Percentiles rank a stretch among this genome's conserved stretches.
Conservation (phyloP, 139 green algal species). For the Chlamydomonas urium region DNA sequence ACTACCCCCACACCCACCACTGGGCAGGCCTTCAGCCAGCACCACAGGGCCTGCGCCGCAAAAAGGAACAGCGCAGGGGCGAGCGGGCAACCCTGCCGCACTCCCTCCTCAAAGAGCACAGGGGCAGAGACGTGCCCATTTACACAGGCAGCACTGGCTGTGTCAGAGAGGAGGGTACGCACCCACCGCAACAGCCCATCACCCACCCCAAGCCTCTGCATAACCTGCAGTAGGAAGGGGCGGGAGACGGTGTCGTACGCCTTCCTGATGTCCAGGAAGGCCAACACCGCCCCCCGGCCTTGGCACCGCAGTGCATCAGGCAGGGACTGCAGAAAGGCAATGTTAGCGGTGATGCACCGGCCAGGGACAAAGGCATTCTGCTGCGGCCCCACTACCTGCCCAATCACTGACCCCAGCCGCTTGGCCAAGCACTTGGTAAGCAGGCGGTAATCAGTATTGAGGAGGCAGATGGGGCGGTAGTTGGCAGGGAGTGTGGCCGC, state of each 20-base stretch:
- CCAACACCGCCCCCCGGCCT: neutral
- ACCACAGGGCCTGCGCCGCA: constrained; percentile 15
- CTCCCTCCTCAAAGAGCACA: no score
- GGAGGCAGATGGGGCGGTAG: constrained; percentile 36
- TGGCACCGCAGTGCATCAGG: constrained; percentile 2
- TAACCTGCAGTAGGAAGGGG: constrained; percentile 10
- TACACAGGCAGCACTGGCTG: neutral
- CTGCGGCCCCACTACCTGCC: constrained; percentile 6
- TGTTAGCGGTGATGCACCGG: constrained; percentile 27
- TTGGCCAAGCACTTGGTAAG: constrained; percentile 22
- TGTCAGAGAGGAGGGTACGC: constrained; percentile 7
- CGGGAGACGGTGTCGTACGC: constrained; percentile 31
- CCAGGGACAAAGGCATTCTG: constrained; percentile 34
- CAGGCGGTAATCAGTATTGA: constrained; percentile 31
- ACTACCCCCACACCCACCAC: neutral
- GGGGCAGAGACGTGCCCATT: constrained; percentile 9
- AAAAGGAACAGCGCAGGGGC: constrained; percentile 27
- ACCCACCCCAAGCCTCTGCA: constrained; percentile 15
- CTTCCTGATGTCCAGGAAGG: constrained; percentile 23
- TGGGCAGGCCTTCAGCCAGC: neutral
- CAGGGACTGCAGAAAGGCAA: constrained; percentile 19
- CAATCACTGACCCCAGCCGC: constrained; percentile 7
- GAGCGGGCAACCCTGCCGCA: constrained; percentile 30
- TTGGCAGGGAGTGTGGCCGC: constrained; percentile 1
- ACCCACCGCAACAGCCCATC: constrained; percentile 21